phyloP scores from a whole-genome alignment of 768 basidiomycete species.

The Leucosporidium yakuticum region DNA sequence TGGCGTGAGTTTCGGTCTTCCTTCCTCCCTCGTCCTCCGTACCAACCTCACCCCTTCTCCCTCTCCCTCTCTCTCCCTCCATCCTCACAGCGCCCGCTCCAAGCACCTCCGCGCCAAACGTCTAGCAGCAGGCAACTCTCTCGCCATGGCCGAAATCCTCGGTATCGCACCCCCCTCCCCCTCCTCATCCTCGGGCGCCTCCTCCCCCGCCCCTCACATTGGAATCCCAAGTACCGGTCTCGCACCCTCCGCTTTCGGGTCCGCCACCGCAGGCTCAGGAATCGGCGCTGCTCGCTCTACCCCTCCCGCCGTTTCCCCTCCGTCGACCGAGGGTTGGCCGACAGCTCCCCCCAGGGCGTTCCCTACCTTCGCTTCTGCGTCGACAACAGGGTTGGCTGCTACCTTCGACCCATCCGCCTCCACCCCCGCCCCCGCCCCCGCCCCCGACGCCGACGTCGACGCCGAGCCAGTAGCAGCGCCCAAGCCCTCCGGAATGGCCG shows the following conservation, averaged over 20 bases:
- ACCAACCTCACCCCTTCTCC: not conserved
- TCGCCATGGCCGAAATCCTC: slow-evolving; percentile 38
- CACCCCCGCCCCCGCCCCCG: too few species aligned
- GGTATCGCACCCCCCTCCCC: slow-evolving; percentile 32
- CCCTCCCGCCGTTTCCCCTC: slow-evolving; percentile 3
- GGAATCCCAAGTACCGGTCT: not conserved
- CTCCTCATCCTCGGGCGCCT: slow-evolving; percentile 10
- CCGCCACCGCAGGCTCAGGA: not conserved
- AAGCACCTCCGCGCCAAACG: slow-evolving; percentile 38
- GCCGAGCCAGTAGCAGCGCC: too few species aligned
- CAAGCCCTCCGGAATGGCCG: too few species aligned
- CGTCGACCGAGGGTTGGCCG: slow-evolving; percentile 17
- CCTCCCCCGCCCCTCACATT: not conserved
- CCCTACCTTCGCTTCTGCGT: slow-evolving; percentile 1
- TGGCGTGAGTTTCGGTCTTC: slow-evolving; percentile 25
- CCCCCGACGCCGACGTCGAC: too few species aligned
- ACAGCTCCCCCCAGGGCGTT: slow-evolving; percentile 8
- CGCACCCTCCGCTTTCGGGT: not conserved
- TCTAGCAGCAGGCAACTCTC: slow-evolving; percentile 27
- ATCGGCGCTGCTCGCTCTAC: slow-evolving; percentile 7
- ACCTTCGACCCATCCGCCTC: not conserved
- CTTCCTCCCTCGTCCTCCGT: not conserved
- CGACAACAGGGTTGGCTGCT: not conserved
- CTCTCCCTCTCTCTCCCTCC: not conserved
- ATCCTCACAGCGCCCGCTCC: slow-evolving; percentile 24